These are phyloP conservation scores for Flaveria robusta DNA, from an alignment of 129 eudicot genomes.

Conservation along the genomic window DNA sequence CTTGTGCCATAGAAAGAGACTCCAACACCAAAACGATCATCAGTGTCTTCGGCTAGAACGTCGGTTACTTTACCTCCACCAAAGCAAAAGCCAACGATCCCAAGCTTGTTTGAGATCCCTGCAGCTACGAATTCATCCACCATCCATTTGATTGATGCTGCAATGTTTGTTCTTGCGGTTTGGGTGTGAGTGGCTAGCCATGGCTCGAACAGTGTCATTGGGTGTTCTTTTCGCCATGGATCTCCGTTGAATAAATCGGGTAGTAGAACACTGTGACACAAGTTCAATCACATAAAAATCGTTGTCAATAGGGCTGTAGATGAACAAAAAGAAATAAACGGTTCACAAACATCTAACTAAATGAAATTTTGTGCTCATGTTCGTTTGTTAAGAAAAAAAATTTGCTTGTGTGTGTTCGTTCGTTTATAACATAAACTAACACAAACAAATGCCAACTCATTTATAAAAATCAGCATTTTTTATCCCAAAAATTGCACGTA, in stretches of 20 bases:
- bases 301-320: not conserved
- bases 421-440: not conserved
- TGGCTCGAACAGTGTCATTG: constrained; percentile 46
- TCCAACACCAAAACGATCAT: constrained; percentile 61
- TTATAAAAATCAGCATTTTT: too few relatives aligned
- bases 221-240: constrained; percentile 71
- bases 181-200: constrained; percentile 64
- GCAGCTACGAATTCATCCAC: constrained; percentile 64
- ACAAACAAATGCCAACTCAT: not conserved
- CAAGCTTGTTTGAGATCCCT: constrained; percentile 71
- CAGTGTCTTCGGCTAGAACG: constrained; percentile 60
- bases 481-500: too few relatives aligned
- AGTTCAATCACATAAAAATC: not conserved
- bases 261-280: constrained; percentile 64
- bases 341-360: not conserved
- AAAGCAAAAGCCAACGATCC: constrained; percentile 78
- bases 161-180: constrained; percentile 45
- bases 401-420: not conserved
- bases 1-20: constrained; percentile 83
- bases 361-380: not conserved
- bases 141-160: constrained; percentile 75
- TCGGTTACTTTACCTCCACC: constrained; percentile 80
- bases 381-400: not conserved
- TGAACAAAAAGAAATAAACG: not conserved
- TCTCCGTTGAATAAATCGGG: constrained; percentile 86